Percentiles rank a stretch among this genome's conserved stretches.
These are phyloP conservation scores for maize (Zea mays) DNA, from an alignment of 176 grass and related monocot genomes.

Conservation along the genomic window Zm-B73-REFERENCE-NAM-5.0 NC_050098.1:233604001-233604500, in stretches of 20 bases:
- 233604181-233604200: too few relatives aligned
- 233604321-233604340: conserved; percentile 67
- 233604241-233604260: too few relatives aligned
- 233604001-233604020: too few relatives aligned
- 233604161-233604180: too few relatives aligned
- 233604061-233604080: neutral
- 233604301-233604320: conserved; percentile 50
- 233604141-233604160: too few relatives aligned
- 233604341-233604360: conserved; percentile 56
- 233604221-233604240: neutral
- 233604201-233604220: too few relatives aligned
- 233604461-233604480: conserved; percentile 71
- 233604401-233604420: conserved; percentile 65
- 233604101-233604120: neutral
- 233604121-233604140: conserved; percentile 54
- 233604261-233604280: conserved; percentile 50
- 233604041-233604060: too few relatives aligned
- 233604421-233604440: conserved; percentile 57
- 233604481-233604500: conserved; percentile 85
- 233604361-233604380: conserved; percentile 59
- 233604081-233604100: neutral
- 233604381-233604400: conserved; percentile 61
- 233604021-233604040: too few relatives aligned
- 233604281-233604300: conserved; percentile 67
- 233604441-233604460: conserved; percentile 69